Evolutionary conservation across 371 early-diverging fungal genomes (phyloP).

Genomic region (Neoconidiobolus thromboides): DNA sequence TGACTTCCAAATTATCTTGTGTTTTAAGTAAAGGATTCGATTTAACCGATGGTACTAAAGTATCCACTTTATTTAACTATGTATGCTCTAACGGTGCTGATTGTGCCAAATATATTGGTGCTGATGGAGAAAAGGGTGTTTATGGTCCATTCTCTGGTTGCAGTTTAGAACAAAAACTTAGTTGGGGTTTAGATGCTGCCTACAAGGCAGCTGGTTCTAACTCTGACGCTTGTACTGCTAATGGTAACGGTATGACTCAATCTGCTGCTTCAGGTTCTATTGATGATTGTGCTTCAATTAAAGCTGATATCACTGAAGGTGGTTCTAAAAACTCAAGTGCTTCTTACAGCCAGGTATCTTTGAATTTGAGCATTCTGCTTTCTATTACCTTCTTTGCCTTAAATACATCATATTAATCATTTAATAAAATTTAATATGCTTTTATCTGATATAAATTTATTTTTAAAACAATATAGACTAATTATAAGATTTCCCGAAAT

Average conservation of each 20-base stretch:
- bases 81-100: conserved; percentile 1
- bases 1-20: conserved; percentile 4
- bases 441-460: no score
- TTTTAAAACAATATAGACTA: no score
- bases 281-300: conserved; percentile 2
- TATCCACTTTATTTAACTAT: conserved; percentile 16
- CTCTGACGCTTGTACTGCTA: conserved; percentile 11
- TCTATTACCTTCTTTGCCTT: not conserved
- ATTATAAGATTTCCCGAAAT: no score
- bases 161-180: conserved; percentile 22
- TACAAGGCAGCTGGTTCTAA: conserved; percentile 14
- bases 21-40: conserved; percentile 15
- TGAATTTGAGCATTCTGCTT: not conserved
- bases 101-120: conserved; percentile 11
- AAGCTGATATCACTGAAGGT: not conserved
- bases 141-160: conserved; percentile 38
- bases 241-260: conserved; percentile 2
- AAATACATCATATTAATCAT: not conserved
- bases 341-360: not conserved
- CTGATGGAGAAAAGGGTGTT: conserved; percentile 24
- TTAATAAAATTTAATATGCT: no score
- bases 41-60: conserved; percentile 19
- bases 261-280: not conserved
- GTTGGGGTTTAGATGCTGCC: conserved; percentile 16
- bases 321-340: not conserved